These are phyloP conservation scores for Globisporangium paroecandrum DNA, from an alignment of 352 stramenopile genomes.

Conservation along the genomic window DNA sequence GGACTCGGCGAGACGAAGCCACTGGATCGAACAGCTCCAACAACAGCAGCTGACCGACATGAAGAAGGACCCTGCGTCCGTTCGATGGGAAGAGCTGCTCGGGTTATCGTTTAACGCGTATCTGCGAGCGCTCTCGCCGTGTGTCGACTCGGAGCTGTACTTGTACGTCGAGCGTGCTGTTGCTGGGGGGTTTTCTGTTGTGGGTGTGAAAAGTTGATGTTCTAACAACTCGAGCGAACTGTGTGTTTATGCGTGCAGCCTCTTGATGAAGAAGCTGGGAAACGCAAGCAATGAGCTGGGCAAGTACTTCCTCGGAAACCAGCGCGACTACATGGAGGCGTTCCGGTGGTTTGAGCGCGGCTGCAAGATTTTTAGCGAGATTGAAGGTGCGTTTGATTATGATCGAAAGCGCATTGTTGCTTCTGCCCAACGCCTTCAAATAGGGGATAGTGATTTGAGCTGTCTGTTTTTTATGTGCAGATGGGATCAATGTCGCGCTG, in stretches of 20 bases:
- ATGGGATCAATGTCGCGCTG: constrained; percentile 77
- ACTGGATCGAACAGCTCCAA: constrained; percentile 7
- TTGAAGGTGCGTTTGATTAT: constrained; percentile 49
- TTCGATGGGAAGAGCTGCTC: constrained; percentile 25
- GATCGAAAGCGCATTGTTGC: not conserved
- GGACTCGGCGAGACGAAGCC: not conserved
- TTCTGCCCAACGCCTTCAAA: not conserved
- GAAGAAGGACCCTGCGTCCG: not conserved
- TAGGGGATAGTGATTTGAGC: constrained; percentile 2
- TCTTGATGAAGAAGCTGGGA: constrained; percentile 86
- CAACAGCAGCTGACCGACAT: not conserved
- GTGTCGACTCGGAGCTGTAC: constrained; percentile 72
- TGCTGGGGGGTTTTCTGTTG: constrained; percentile 4
- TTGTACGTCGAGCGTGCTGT: constrained; percentile 53
- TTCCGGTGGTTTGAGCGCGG: constrained; percentile 81
- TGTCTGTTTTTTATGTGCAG: constrained; percentile 22
- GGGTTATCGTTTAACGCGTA: constrained; percentile 66
- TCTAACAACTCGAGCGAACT: constrained; percentile 18
- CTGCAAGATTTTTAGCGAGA: constrained; percentile 75
- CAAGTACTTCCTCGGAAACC: constrained; percentile 57
- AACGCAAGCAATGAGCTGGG: constrained; percentile 82
- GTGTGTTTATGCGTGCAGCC: constrained; percentile 28
- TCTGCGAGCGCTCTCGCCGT: constrained; percentile 52
- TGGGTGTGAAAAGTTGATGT: not conserved
- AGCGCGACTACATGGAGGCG: constrained; percentile 43